Base-by-base conservation (phyloP, 106 monocot species). In the Chionographis japonica region DNA sequence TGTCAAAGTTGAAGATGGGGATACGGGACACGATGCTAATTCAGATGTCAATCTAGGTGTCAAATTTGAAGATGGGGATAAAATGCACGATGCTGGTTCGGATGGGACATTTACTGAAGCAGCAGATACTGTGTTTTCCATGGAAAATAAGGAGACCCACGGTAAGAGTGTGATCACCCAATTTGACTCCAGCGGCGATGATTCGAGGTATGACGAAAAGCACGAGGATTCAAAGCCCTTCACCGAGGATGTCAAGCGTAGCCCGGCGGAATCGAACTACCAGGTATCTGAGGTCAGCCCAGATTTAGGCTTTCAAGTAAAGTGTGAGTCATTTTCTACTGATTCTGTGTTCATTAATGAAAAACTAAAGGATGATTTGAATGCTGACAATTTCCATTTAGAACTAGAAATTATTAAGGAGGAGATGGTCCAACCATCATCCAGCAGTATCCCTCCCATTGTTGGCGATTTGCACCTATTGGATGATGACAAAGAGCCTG, bases 231-330 rank as follows among this genome's bases (percentile, higher is more conserved):
- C 73, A 73, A 46, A 75, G 64, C 67, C 56, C 56, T 42, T 60
- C 49, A 41, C 52, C 14, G 78, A 78, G 63, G 90, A 94, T 60
- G 52, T n/a, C 50, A 58, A 52, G 53, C 62, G 50, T 69, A 56
- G 43, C 62, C 19, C n/a, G 39, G 43, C 78, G 4, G 79, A 86
- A 61, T 62, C 38, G 42, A 72, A 78, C 56, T 81, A 83, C 50
- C 90, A 95, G 88, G 94, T 91, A 95, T 78, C 91, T 83, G 86
- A 89, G 86, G 81, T 89, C 75, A 86, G 74, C 70, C 77, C 69
- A 78, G 85, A 77, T 81, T 83, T 91, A 83, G 88, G 79, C 58
- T 81, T 80, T 75, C 78, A 83, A 85, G 83, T 91, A 78, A 88
- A 81, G 73, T 86, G 71, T 88, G 88, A 83, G 74, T 91, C 86